These are phyloP conservation scores for Verticillium zaregamsianum DNA, from an alignment of 2,329 filamentous ascomycete species.

Conservation along the genomic window DNA sequence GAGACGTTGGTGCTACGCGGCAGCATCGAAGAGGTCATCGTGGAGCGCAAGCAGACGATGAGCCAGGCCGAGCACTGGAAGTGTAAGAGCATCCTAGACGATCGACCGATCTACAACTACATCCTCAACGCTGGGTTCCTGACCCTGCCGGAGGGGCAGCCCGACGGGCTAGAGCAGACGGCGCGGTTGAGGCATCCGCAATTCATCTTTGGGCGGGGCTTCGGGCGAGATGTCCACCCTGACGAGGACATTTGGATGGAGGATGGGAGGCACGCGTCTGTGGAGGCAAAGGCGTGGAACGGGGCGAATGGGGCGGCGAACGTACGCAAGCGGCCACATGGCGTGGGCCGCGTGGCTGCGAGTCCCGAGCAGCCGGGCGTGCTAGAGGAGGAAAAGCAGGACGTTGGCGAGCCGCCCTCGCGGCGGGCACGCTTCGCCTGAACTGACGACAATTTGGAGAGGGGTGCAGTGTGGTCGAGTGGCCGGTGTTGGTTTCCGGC, in stretches of 20 bases:
- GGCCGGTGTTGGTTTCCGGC: background rate
- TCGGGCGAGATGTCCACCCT: conserved; percentile 36
- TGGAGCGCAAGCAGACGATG: conserved; percentile 71
- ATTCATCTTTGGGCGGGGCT: conserved; percentile 46
- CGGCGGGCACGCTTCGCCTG: background rate
- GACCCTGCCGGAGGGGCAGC: conserved; percentile 19
- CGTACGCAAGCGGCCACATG: background rate
- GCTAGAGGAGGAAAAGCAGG: background rate
- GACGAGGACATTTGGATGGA: conserved; percentile 32
- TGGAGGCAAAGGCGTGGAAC: background rate
- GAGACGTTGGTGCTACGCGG: conserved; percentile 78
- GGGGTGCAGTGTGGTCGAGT: background rate
- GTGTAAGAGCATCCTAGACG: conserved; percentile 54
- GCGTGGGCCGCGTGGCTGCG: background rate
- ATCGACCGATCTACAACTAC: conserved; percentile 55
- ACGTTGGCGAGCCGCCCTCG: background rate
- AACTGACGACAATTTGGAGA: background rate
- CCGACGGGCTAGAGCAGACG: conserved; percentile 42
- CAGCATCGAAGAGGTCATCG: conserved; percentile 82
- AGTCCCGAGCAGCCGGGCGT: background rate
- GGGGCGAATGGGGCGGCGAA: background rate
- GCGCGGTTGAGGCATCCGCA: conserved; percentile 39
- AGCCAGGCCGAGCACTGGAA: conserved; percentile 58
- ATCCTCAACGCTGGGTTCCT: conserved; percentile 48
- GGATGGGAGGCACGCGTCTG: background rate